phyloP scores from a whole-genome alignment of 805 yeast genomes.

The Candida nonsorbophila region DNA sequence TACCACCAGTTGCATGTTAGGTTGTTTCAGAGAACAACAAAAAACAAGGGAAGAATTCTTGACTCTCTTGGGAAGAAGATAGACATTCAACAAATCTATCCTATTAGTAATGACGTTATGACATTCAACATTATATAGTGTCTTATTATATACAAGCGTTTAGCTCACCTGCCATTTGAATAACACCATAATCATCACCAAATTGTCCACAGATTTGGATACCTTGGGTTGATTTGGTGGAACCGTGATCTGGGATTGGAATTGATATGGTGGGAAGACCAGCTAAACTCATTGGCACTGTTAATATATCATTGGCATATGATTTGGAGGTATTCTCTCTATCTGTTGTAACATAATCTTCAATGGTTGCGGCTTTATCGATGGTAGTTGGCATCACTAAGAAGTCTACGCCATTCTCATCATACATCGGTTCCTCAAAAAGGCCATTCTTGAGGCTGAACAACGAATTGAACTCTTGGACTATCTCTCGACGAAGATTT shows the following conservation, averaged over 20 bases:
- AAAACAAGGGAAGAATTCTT: constrained; percentile 95
- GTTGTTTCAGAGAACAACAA: constrained; percentile 89
- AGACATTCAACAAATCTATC: constrained; percentile 13
- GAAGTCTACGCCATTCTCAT: constrained; percentile 43
- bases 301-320: constrained; percentile 76
- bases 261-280: constrained; percentile 83
- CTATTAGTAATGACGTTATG: constrained; percentile 19
- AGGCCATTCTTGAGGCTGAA: constrained; percentile 49
- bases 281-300: constrained; percentile 87
- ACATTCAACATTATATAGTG: constrained; percentile 25
- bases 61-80: constrained; percentile 65
- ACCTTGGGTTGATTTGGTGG: constrained; percentile 39
- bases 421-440: too few relatives aligned
- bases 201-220: constrained; percentile 81
- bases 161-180: constrained; percentile 29
- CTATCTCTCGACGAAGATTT: constrained; percentile 53
- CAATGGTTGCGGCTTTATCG: constrained; percentile 48
- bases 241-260: constrained; percentile 47
- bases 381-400: constrained; percentile 71
- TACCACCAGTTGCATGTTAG: constrained; percentile 94
- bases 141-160: too few relatives aligned
- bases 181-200: constrained; percentile 69
- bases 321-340: constrained; percentile 48
- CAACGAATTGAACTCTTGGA: constrained; percentile 58
- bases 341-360: constrained; percentile 32